These are phyloP conservation scores for Cardamine occulta DNA, from an alignment of 345 rosid genomes.

Conservation along the genomic window DNA sequence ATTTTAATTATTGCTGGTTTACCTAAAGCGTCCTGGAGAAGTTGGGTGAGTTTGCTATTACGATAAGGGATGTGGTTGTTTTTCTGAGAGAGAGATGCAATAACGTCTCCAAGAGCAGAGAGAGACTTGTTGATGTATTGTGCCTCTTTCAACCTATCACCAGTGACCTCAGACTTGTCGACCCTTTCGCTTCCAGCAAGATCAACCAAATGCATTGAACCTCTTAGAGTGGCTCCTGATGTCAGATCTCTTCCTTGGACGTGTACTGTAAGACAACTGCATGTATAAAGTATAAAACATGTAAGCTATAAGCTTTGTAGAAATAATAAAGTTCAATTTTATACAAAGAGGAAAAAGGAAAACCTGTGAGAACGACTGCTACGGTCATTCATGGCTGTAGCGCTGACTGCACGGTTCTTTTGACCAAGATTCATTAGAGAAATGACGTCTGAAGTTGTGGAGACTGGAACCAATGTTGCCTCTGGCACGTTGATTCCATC, in stretches of 20 bases:
- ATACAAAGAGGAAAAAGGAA: constrained; percentile 6
- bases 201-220: constrained; percentile 95
- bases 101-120: constrained; percentile 93
- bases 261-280: constrained; percentile 93
- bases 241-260: constrained; percentile 85
- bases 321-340: background rate
- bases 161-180: constrained; percentile 91
- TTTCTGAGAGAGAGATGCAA: constrained; percentile 84
- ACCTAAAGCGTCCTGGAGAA: constrained; percentile 97
- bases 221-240: constrained; percentile 68
- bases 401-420: constrained; percentile 77
- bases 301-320: background rate
- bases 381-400: constrained; percentile 92
- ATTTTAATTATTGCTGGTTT: constrained; percentile 18
- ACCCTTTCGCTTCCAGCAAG: constrained; percentile 96
- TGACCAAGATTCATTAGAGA: constrained; percentile 88
- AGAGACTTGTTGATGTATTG: constrained; percentile 89
- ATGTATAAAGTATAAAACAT: constrained; percentile 35
- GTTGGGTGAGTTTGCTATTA: constrained; percentile 94
- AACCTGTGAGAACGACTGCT: constrained; percentile 99
- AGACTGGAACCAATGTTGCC: constrained; percentile 76
- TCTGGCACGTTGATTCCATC: constrained; percentile 95
- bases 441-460: constrained; percentile 83
- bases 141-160: constrained; percentile 93
- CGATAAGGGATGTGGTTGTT: constrained; percentile 88